Evolutionary conservation across 2,329 filamentous ascomycete genomes (phyloP).

Genomic region (Aspergillaceae sp.): DNA sequence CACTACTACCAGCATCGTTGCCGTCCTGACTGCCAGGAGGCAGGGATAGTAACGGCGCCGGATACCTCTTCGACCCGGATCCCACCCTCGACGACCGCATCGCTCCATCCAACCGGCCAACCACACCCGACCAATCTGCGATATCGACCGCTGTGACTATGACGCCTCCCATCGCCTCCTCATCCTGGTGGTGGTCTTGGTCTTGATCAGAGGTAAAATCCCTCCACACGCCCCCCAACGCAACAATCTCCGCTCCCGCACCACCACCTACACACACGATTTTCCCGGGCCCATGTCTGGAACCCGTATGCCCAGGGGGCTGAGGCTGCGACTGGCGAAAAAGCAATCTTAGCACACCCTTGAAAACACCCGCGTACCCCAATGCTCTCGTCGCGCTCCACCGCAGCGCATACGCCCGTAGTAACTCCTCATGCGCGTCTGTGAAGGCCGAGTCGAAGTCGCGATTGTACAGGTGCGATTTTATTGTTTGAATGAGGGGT

Average conservation of each 20-base stretch:
- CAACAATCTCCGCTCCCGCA: constrained; percentile 58
- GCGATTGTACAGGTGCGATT: constrained; percentile 73
- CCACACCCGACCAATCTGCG: constrained; percentile 64
- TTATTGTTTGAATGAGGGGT: constrained; percentile 66
- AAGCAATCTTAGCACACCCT: constrained; percentile 19
- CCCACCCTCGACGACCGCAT: constrained; percentile 37
- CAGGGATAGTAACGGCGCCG: constrained; percentile 19
- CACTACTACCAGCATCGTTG: background rate
- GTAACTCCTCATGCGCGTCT: constrained; percentile 53
- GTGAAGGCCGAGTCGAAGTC: constrained; percentile 74
- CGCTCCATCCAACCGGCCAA: constrained; percentile 48
- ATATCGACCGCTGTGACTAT: constrained; percentile 65
- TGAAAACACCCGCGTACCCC: constrained; percentile 62
- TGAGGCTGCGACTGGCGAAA: too few species aligned
- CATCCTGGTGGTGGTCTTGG: background rate
- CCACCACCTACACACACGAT: constrained; percentile 56
- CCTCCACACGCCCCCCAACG: constrained; percentile 48
- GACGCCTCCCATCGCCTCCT: background rate
- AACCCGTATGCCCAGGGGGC: too few species aligned
- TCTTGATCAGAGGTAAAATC: constrained; percentile 14
- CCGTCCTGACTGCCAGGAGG: too few species aligned
- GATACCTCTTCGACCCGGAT: constrained; percentile 17
- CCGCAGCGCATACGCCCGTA: constrained; percentile 75
- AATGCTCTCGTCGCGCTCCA: constrained; percentile 86
- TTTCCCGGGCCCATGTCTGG: background rate